phyloP scores from a whole-genome alignment of 139 green algal species.

The Monoraphidium neglectum region DNA sequence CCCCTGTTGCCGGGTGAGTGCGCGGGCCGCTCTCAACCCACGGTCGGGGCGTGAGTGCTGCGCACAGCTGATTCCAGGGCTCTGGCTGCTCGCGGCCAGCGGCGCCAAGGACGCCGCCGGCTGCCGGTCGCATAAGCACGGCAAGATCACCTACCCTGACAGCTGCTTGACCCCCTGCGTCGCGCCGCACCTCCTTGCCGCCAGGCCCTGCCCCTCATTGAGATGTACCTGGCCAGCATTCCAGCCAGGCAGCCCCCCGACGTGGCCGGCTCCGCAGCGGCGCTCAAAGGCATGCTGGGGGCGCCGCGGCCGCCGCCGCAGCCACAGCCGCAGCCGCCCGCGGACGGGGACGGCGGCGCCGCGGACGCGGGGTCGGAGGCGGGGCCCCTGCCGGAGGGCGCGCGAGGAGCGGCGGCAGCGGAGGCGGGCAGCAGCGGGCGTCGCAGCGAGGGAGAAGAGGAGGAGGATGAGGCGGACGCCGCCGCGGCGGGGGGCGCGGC shows the following conservation, averaged over 20 bases:
- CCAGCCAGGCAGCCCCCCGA: slow-evolving; percentile 13
- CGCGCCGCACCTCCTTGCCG: not conserved
- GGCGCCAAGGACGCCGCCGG: no score
- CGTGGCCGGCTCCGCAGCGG: not conserved
- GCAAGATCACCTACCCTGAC: no score
- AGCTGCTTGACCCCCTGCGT: not conserved
- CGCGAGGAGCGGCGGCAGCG: no score
- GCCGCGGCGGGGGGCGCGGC: not conserved
- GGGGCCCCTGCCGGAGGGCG: not conserved
- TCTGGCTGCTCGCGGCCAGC: no score
- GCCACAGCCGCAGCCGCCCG: no score
- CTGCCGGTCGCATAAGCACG: no score
- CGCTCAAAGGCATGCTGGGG: not conserved
- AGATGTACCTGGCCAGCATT: slow-evolving; percentile 68
- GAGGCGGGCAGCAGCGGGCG: not conserved
- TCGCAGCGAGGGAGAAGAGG: not conserved
- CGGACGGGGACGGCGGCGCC: no score
- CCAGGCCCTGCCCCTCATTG: not conserved
- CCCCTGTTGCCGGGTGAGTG: no score
- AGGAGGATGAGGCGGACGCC: not conserved
- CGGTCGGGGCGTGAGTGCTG: no score
- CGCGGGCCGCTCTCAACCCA: no score
- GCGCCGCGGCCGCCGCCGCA: no score
- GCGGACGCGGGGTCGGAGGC: not conserved
- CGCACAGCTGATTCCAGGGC: no score